These are phyloP conservation scores for Hygrophila difformis DNA, from an alignment of 257 asterid genomes.

Conservation along the genomic window DNA sequence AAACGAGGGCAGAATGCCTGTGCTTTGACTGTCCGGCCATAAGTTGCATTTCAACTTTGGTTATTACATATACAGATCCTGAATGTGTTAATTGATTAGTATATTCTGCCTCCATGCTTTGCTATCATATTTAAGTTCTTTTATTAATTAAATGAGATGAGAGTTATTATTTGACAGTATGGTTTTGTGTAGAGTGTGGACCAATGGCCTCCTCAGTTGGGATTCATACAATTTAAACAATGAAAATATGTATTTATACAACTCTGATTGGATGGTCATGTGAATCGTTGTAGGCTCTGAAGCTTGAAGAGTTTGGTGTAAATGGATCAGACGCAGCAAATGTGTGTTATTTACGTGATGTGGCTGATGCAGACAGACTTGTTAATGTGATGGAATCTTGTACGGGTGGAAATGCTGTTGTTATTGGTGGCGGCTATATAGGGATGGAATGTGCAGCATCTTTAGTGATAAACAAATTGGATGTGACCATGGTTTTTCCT, in stretches of 20 bases:
- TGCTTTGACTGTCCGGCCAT: no score
- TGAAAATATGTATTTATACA: not conserved
- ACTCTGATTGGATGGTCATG: constrained; percentile 10
- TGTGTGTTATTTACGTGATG: constrained; percentile 60
- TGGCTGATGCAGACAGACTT: constrained; percentile 64
- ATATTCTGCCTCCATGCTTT: no score
- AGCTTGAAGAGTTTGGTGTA: constrained; percentile 81
- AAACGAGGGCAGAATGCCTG: no score
- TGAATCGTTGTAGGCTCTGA: constrained; percentile 44
- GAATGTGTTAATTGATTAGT: no score
- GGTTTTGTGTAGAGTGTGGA: no score
- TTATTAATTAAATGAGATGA: no score
- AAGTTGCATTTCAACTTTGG: no score
- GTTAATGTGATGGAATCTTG: constrained; percentile 47
- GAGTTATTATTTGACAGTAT: no score
- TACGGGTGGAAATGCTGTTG: constrained; percentile 58
- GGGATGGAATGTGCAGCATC: constrained; percentile 85
- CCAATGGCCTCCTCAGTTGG: no score
- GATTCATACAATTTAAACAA: not conserved
- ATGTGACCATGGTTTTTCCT: constrained; percentile 79
- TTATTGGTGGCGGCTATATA: constrained; percentile 84
- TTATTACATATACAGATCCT: no score
- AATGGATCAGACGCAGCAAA: constrained; percentile 57
- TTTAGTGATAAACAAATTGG: constrained; percentile 53
- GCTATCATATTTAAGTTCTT: no score